Evolutionary conservation across 1,139 yeast species (phyloP).

Genomic region (Tardiomyces digboiensis): DNA sequence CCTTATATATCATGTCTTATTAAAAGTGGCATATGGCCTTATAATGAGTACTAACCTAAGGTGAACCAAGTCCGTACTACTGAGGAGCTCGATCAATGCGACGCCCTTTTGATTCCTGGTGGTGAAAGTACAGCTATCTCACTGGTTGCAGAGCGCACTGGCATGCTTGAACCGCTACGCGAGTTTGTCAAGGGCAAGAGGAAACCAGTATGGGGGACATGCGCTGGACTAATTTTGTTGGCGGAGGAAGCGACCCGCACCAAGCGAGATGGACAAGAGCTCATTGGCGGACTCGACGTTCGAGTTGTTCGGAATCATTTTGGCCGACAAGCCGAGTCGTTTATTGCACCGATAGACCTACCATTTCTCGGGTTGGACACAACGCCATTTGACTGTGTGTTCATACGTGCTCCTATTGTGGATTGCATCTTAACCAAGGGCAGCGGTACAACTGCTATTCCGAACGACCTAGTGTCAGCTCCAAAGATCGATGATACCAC

Average conservation of each 20-base stretch:
- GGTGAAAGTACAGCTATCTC: slow-evolving; percentile 81
- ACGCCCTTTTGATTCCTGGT: slow-evolving; percentile 62
- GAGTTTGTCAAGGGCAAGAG: slow-evolving; percentile 36
- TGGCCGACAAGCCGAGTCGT: slow-evolving; percentile 70
- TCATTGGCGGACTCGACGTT: slow-evolving; percentile 59
- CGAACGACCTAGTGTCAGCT: slow-evolving; percentile 3
- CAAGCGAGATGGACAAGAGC: slow-evolving; percentile 41
- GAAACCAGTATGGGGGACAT: slow-evolving; percentile 75
- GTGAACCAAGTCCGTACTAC: slow-evolving; percentile 46
- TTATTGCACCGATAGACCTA: slow-evolving; percentile 42
- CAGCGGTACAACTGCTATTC: slow-evolving; percentile 5
- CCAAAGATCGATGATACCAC: slow-evolving; percentile 3
- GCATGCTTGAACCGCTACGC: slow-evolving; percentile 45
- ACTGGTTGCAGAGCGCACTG: slow-evolving; percentile 57
- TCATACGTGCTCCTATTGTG: slow-evolving; percentile 75
- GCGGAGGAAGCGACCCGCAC: slow-evolving; percentile 50
- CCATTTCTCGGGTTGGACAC: slow-evolving; percentile 34
- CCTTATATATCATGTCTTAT: too few relatives aligned
- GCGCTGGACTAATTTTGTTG: slow-evolving; percentile 72
- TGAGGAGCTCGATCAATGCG: slow-evolving; percentile 40
- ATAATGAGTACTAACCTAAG: slow-evolving; percentile 1
- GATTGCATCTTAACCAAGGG: slow-evolving; percentile 24
- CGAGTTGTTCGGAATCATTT: slow-evolving; percentile 65
- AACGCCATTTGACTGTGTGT: slow-evolving; percentile 45
- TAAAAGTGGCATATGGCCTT: slow-evolving; percentile 13